A percentile compares a stretch with the other conserved stretches of the same genome.
phyloP scores from a whole-genome alignment of 306 rosid species.

The Crotalaria pallida region DNA sequence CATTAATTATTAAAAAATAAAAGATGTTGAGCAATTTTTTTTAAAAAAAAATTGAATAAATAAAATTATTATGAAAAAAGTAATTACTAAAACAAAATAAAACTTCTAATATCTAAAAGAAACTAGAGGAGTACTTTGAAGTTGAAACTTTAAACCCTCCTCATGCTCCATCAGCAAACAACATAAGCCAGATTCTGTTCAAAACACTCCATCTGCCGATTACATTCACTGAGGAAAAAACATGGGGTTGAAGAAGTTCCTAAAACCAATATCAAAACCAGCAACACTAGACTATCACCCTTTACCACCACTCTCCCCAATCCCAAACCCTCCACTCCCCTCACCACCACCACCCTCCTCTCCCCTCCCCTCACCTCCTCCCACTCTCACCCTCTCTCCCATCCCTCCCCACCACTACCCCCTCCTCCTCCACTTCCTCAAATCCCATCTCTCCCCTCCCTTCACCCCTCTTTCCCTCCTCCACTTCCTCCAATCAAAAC shows the following conservation, averaged over 20 bases:
- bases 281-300: not conserved
- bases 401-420: slow-evolving; percentile 39
- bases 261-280: slow-evolving; percentile 33
- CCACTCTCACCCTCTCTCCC: slow-evolving; percentile 43
- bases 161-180: no score
- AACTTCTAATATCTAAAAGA: no score
- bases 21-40: no score
- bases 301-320: slow-evolving; percentile 22
- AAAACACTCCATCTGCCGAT: no score
- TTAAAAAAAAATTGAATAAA: no score
- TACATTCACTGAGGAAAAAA: not conserved
- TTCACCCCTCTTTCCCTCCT: slow-evolving; percentile 53
- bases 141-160: no score
- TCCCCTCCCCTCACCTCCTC: slow-evolving; percentile 32
- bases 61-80: no score
- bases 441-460: slow-evolving; percentile 52
- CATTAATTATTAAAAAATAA: no score
- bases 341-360: slow-evolving; percentile 19
- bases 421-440: slow-evolving; percentile 54
- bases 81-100: no score
- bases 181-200: no score
- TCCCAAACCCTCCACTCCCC: slow-evolving; percentile 61
- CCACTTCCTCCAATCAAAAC: slow-evolving; percentile 72
- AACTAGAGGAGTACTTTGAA: no score
- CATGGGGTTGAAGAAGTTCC: slow-evolving; percentile 43